Evolutionary conservation across 2,329 filamentous ascomycete genomes (phyloP).

Genomic region (Xylaria arbuscula): DNA sequence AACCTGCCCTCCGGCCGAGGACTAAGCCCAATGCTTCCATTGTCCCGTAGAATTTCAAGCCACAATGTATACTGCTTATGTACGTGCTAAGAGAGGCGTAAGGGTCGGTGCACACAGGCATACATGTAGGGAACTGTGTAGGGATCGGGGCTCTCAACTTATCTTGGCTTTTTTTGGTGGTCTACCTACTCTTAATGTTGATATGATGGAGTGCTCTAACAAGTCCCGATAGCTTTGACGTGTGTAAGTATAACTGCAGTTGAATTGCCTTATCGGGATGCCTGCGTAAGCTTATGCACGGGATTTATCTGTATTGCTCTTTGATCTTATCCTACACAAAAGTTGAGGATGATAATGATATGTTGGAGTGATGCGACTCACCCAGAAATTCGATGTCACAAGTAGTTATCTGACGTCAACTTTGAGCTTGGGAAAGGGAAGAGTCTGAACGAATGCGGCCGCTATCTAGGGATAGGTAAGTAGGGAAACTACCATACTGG

Average conservation of each 20-base stretch:
- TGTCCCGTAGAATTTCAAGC: not conserved
- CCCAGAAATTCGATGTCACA: not conserved
- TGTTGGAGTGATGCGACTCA: not conserved
- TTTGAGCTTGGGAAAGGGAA: not conserved
- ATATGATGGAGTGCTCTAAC: not conserved
- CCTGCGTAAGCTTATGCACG: not conserved
- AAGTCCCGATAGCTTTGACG: not conserved
- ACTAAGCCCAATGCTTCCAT: slow-evolving; percentile 1
- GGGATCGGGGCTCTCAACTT: not conserved
- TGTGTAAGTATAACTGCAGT: not conserved
- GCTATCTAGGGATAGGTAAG: not conserved
- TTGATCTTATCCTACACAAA: not conserved
- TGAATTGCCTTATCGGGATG: not conserved
- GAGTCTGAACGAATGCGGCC: not conserved
- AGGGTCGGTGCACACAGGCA: too few relatives aligned
- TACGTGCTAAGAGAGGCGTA: not conserved
- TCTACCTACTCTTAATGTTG: not conserved
- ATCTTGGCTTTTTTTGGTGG: not conserved
- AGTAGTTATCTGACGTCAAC: not conserved
- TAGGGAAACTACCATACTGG: not conserved
- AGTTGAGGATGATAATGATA: not conserved
- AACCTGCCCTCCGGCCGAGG: slow-evolving; percentile 1
- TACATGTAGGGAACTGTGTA: too few relatives aligned
- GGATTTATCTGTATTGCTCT: not conserved
- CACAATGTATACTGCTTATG: not conserved